Evolutionary conservation across 2,329 filamentous ascomycete genomes (phyloP).

Genomic region (Calonectria naviculata): DNA sequence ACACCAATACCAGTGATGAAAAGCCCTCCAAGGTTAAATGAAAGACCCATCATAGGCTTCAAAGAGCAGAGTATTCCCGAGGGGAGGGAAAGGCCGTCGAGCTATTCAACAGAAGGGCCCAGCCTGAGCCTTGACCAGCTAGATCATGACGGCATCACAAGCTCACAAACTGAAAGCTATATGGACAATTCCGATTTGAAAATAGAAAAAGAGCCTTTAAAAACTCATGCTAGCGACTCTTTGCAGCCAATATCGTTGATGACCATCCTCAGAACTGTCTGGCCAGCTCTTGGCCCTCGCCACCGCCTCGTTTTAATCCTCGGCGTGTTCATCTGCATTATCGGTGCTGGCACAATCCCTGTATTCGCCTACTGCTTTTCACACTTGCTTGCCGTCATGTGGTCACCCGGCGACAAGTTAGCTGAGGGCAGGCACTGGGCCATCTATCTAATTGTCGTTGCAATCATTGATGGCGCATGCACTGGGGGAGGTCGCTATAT

Average conservation of each 20-base stretch:
- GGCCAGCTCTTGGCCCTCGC: slow-evolving; percentile 68
- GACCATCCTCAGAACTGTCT: slow-evolving; percentile 66
- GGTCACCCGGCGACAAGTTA: slow-evolving; percentile 60
- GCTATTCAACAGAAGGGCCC: slow-evolving; percentile 20
- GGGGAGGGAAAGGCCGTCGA: slow-evolving; percentile 12
- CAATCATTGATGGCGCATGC: slow-evolving; percentile 72
- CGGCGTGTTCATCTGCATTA: slow-evolving; percentile 70
- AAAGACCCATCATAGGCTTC: slow-evolving; percentile 25
- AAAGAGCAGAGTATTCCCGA: slow-evolving; percentile 22
- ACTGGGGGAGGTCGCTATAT: slow-evolving; percentile 76
- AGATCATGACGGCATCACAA: slow-evolving; percentile 44
- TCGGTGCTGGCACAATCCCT: slow-evolving; percentile 76
- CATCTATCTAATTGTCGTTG: slow-evolving; percentile 74
- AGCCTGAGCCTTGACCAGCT: slow-evolving; percentile 34
- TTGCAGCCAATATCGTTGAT: slow-evolving; percentile 31
- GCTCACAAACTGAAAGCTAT: slow-evolving; percentile 16
- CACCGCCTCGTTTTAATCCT: slow-evolving; percentile 67
- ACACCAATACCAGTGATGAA: slow-evolving; percentile 2
- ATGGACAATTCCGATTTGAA: background rate
- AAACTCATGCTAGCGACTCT: background rate
- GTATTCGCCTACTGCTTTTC: slow-evolving; percentile 82
- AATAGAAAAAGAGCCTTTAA: background rate
- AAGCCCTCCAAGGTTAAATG: slow-evolving; percentile 14
- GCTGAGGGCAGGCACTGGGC: slow-evolving; percentile 73
- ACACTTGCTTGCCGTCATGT: slow-evolving; percentile 78